phyloP scores from a whole-genome alignment of 2,329 filamentous ascomycete genomes.

The Aureobasidium namibiae region DNA sequence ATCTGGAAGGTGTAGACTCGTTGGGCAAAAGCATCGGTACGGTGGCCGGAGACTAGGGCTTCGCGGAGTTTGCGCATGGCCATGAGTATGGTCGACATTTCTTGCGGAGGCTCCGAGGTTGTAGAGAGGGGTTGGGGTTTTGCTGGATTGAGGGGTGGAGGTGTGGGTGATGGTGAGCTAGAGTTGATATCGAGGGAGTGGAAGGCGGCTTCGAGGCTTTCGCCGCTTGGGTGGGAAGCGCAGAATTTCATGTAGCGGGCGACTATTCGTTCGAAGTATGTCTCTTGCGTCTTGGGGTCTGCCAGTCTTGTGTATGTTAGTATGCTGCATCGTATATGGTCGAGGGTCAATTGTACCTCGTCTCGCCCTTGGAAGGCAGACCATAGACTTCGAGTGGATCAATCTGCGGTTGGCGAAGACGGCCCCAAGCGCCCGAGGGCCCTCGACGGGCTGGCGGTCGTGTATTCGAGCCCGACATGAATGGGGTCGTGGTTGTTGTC shows the following conservation, averaged over 20 bases:
- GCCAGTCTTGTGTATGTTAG: slow-evolving; percentile 29
- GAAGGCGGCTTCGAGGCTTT: slow-evolving; percentile 68
- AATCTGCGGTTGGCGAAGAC: slow-evolving; percentile 63
- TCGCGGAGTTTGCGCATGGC: slow-evolving; percentile 89
- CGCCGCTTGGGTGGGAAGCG: slow-evolving; percentile 60
- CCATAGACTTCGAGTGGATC: slow-evolving; percentile 77
- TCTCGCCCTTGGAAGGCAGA: slow-evolving; percentile 85
- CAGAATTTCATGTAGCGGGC: slow-evolving; percentile 87
- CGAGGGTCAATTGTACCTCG: slow-evolving; percentile 47
- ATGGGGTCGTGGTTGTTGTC: background rate
- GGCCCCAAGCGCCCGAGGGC: slow-evolving; percentile 54
- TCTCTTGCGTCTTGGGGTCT: slow-evolving; percentile 69
- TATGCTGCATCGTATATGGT: too few relatives aligned
- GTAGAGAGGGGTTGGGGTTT: slow-evolving; percentile 7
- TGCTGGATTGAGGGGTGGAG: slow-evolving; percentile 13
- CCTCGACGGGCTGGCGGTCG: slow-evolving; percentile 25
- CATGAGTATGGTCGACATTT: slow-evolving; percentile 66
- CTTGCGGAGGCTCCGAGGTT: slow-evolving; percentile 21
- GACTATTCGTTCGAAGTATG: slow-evolving; percentile 79
- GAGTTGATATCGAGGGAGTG: slow-evolving; percentile 48
- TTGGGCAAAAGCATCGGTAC: slow-evolving; percentile 73
- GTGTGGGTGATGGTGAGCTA: background rate
- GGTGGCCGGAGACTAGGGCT: slow-evolving; percentile 70
- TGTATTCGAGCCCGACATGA: slow-evolving; percentile 18
- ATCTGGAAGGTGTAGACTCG: slow-evolving; percentile 89